Evolutionary conservation across 169 alveolate species (phyloP), one percentile per base, ranked within the genome.

Genomic region (Eimeria praecox): DNA sequence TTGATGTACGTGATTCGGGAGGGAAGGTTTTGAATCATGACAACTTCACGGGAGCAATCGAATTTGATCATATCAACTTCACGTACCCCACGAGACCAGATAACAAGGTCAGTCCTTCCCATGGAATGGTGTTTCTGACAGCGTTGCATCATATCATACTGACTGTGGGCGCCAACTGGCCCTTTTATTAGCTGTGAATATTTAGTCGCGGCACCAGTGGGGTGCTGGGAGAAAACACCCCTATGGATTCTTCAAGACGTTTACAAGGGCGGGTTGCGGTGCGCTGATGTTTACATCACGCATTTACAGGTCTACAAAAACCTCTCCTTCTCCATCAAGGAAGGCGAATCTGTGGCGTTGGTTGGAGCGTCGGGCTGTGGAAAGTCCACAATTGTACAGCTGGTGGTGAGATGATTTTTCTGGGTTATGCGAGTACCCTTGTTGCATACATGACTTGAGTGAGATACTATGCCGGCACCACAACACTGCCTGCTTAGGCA

Each of bases 281-380:
- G 22, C 20, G 18, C 24, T 30, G 18, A 35, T 10, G 35, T 20
- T 35, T 88, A 22, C 40, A 8, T 38, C 27, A 6, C 27, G 49
- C 40, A 27, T 73, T 73, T 69, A 0, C 92, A 95, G 94, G 92
- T 95, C 35, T 93, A 88, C 78, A 66, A 96, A 24, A 95, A 95
- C 40, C 94, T 98, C 73, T 92, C 95, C 95, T 93, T 98, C 80
- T 89, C 95, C 40, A 90, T 98, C 52, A 54, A 89, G 40, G 95
- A 97, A 18, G 98, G 98, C 82, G 96, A 97, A 93, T 94, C 97
- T 12, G 97, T 97, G n/a, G 99, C 99, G 42, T 91, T 98, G 69
- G 99, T 98, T 2, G 99, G 99, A n/a, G 98, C 97, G 66, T 96
- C 98, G 18, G 99, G 99, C 3, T 95, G 99, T 78, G 99, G 99